Base-by-base conservation (phyloP, 345 rosid species). In the Acer campestre region DNA sequence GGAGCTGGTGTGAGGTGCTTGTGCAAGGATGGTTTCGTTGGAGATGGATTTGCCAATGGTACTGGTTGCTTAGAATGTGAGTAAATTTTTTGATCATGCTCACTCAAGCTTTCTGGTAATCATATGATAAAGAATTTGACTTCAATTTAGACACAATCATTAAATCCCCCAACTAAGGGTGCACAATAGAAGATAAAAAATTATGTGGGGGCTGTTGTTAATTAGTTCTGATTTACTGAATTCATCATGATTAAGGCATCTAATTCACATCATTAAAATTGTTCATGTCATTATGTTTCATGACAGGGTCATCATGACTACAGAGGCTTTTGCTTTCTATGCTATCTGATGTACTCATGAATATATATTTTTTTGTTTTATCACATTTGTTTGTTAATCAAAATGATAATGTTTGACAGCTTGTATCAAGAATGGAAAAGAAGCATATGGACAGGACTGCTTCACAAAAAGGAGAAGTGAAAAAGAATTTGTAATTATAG, bases 11-110 rank as follows among this genome's bases (percentile, higher is more conserved):
- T 88, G 6, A 79, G 98, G 70, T 94, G 98, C 82, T 78, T 63
- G 16, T 94, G 98, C 59, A 78, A 81, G 77, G 93, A 92, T 44
- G 97, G 94, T 0, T 91, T 85, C 44, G 87, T 76, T 23, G 98
- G 98, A 0, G 96, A 92, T 73, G 98, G 97, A 10, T 92, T 84
- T 62, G 81, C 86, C 16, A 71, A 73, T 67, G 98, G 98, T 61
- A 76, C 58, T 7, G 93, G 96, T 77, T 94, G 98, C 86, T 69
- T 87, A 48, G 88, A 84, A 80, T 86, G 97, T 94, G 69, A 84
- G 93, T 82, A n/a, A 8, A 18, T 22, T 51, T 44, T 35, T 4
- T 35, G 38, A 35, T 35, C 46, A 9, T 42, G 10, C 46, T 42
- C 10, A 7, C 46, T 42, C 46, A 42, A 42, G 46, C 46, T 7